phyloP scores from a whole-genome alignment of 176 grass and related monocot genomes.

The maize (Zea mays) region DNA sequence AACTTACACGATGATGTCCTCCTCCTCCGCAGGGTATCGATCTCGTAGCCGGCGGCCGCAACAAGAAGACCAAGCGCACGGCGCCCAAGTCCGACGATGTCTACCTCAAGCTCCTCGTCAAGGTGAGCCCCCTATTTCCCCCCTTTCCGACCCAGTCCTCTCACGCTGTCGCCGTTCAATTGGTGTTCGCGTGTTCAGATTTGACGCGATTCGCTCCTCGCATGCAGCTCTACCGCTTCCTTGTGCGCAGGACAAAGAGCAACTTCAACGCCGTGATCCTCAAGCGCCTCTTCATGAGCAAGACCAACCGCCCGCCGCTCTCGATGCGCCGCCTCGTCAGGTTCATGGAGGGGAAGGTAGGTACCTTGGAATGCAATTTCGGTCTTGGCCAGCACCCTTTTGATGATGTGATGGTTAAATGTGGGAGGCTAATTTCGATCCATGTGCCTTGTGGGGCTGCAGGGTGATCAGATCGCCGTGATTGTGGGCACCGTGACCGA shows the following conservation, averaged over 20 bases:
- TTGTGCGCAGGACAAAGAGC: constrained; percentile 74
- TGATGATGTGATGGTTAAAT: not conserved
- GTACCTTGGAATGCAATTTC: not conserved
- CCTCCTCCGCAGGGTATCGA: constrained; percentile 50
- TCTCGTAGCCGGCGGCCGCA: constrained; percentile 68
- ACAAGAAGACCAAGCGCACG: constrained; percentile 72
- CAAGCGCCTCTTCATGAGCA: constrained; percentile 90
- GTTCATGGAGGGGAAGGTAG: constrained; percentile 67
- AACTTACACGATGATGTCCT: not conserved
- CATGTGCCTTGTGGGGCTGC: not conserved
- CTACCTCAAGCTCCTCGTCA: constrained; percentile 77
- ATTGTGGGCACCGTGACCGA: constrained; percentile 81
- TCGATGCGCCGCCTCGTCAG: constrained; percentile 73
- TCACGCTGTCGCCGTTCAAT: not conserved
- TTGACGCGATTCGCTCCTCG: not conserved
- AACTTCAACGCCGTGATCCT: constrained; percentile 74
- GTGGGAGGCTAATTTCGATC: not conserved
- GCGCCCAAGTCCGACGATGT: constrained; percentile 76
- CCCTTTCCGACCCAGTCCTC: not conserved
- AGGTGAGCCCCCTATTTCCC: constrained; percentile 29
- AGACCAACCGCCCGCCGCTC: constrained; percentile 69
- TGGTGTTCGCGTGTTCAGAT: not conserved
- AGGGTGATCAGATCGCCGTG: constrained; percentile 68
- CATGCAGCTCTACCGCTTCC: constrained; percentile 72
- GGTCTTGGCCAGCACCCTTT: not conserved